Conservation (phyloP, 441 rosid species). For the Corymbia calophylla region DNA sequence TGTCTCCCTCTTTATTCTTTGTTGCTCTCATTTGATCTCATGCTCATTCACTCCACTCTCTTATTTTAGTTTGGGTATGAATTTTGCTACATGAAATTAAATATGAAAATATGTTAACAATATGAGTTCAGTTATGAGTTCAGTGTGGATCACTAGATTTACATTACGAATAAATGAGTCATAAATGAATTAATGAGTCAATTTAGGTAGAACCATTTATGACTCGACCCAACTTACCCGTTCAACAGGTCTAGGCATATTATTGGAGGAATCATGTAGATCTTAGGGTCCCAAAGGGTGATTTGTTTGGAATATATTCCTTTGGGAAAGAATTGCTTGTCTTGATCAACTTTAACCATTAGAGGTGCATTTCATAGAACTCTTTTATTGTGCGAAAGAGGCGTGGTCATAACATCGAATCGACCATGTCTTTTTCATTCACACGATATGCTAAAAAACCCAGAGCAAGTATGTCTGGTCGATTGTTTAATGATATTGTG, state of each 20-base stretch:
- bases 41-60: not conserved
- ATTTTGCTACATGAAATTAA: not conserved
- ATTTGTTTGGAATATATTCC: not conserved
- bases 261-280: not conserved
- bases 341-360: not conserved
- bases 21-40: too few species aligned
- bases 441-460: not conserved
- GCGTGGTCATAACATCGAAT: not conserved
- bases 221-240: not conserved
- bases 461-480: not conserved
- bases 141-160: too few species aligned
- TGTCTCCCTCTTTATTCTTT: too few species aligned
- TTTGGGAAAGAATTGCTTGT: not conserved
- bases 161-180: rapidly evolving
- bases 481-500: not conserved
- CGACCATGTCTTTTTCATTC: not conserved
- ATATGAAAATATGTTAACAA: too few species aligned
- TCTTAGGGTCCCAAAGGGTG: not conserved
- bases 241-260: not conserved
- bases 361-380: not conserved
- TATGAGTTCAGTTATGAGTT: too few species aligned
- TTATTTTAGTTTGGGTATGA: too few species aligned
- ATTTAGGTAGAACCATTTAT: too few species aligned
- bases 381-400: not conserved
- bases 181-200: too few species aligned